phyloP scores from a whole-genome alignment of 257 asterid genomes.

The Fraxinus americana region DNA sequence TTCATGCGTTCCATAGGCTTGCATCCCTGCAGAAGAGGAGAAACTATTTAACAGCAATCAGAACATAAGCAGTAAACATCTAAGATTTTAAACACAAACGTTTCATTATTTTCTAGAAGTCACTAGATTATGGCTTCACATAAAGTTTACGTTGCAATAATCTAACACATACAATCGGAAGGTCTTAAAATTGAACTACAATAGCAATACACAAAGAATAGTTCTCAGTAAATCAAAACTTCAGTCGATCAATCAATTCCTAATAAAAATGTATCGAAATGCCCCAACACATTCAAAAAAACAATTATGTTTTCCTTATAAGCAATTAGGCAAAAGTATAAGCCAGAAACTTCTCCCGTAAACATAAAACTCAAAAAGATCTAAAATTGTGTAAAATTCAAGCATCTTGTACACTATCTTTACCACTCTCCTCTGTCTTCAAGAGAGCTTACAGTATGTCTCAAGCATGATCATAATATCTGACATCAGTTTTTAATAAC shows the following conservation, averaged over 20 bases:
- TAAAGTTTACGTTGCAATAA: background rate
- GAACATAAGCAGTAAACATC: background rate
- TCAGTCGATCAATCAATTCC: background rate
- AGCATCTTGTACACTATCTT: background rate
- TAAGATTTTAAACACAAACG: background rate
- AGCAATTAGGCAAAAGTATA: background rate
- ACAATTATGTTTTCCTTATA: background rate
- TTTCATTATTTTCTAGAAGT: background rate
- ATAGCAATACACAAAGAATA: background rate
- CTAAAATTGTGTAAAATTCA: background rate
- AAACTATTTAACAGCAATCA: conserved; percentile 11
- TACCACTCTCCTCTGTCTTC: background rate
- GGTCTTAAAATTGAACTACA: background rate
- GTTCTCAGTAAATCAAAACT: background rate
- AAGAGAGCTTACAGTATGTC: background rate
- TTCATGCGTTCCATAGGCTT: conserved; percentile 75
- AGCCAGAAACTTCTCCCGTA: background rate
- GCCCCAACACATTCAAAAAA: background rate
- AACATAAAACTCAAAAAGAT: background rate
- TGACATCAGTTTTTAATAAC: background rate
- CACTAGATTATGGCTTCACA: background rate
- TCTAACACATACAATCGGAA: background rate
- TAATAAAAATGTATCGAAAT: background rate
- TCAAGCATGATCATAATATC: background rate
- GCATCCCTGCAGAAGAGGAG: conserved; percentile 66